Percentiles rank a stretch among this genome's conserved stretches.
Conservation (phyloP, 1,139 yeast genomes). For the Oligophagozyma castellii region DNA sequence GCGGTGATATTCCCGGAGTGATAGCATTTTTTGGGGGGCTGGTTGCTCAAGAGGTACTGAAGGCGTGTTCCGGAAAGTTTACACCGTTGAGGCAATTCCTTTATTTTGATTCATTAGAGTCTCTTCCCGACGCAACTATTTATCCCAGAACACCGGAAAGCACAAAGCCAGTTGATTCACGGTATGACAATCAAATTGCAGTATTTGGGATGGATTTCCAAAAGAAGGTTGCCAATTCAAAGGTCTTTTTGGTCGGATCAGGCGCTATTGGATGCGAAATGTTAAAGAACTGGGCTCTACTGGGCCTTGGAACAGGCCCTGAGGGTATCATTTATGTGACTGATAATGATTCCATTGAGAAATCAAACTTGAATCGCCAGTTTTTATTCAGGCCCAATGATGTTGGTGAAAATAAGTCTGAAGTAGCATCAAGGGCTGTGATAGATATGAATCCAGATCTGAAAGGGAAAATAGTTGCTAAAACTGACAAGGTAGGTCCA, state of each 20-base stretch:
- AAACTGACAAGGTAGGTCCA: constrained; percentile 78
- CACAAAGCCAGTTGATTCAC: constrained; percentile 60
- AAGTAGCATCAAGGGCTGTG: constrained; percentile 81
- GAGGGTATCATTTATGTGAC: constrained; percentile 75
- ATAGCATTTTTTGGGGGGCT: constrained; percentile 89
- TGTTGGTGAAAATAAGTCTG: constrained; percentile 85
- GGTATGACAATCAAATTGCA: constrained; percentile 90
- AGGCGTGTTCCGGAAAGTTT: constrained; percentile 90
- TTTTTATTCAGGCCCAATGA: constrained; percentile 88
- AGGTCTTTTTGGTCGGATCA: constrained; percentile 85
- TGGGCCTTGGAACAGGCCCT: constrained; percentile 91
- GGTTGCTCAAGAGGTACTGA: constrained; percentile 91
- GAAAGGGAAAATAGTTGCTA: constrained; percentile 59
- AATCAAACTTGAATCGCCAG: constrained; percentile 90
- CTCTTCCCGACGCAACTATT: constrained; percentile 50
- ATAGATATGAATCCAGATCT: constrained; percentile 75
- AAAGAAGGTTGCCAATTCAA: constrained; percentile 56
- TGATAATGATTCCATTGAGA: constrained; percentile 91
- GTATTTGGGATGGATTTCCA: constrained; percentile 79
- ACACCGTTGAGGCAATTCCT: constrained; percentile 82
- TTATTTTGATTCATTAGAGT: constrained; percentile 88
- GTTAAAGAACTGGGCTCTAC: constrained; percentile 95
- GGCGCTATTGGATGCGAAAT: constrained; percentile 99
- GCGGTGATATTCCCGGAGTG: constrained; percentile 85
- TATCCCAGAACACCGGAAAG: constrained; percentile 56